Base-by-base conservation (phyloP, 2,329 filamentous ascomycete genomes). In the Immersiporthe knoxdaviesiana region DNA sequence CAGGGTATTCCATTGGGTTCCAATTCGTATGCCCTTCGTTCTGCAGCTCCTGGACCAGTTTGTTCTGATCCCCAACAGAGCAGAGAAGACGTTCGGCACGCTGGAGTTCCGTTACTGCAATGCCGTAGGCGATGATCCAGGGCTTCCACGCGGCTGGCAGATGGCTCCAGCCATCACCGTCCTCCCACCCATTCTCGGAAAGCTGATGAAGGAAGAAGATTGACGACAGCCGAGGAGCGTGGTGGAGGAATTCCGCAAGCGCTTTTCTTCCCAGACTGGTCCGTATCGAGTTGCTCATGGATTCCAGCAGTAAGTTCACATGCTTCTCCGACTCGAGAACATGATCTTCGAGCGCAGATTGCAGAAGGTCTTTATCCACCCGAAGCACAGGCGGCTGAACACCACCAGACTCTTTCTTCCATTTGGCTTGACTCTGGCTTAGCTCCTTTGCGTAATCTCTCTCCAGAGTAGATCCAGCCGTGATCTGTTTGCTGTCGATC, bases 21-120 rank as follows among this genome's bases (percentile, higher is more conserved):
- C 89, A 92, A 12, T 84, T 86, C 1, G 74, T 72, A 70, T 90
- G 88, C 0, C 88, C 89, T 0, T 72, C 21, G 67, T 89, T 89
- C 2, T 73, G 54, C 0, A 84, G 69, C 70, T 87, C 86, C 12
- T 73, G 77, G 0, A 79, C 50, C 0, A 87, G 72, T 4, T 81
- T 79, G 0, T 70, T 67, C 2, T 68, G 65, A 24, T 77, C 79
- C 1, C 68, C 47, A 21, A 56, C 62, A 0, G 72, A 69, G 1
- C 66, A 39, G 0, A 82, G 27, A 1, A 88, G 74, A 0, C 86
- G 78, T 16, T 79, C 73, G 0, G 83, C 80, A 21, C 81, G 78
- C 65, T 87, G 83, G 0, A 83, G 61, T 2, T 76, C 73, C 0
- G 80, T 77, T 0, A 87, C 66, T 0, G 81, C 76, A 3, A 81